phyloP scores from a whole-genome alignment of 2,329 filamentous ascomycete genomes.

The Fusarium globosum region DNA sequence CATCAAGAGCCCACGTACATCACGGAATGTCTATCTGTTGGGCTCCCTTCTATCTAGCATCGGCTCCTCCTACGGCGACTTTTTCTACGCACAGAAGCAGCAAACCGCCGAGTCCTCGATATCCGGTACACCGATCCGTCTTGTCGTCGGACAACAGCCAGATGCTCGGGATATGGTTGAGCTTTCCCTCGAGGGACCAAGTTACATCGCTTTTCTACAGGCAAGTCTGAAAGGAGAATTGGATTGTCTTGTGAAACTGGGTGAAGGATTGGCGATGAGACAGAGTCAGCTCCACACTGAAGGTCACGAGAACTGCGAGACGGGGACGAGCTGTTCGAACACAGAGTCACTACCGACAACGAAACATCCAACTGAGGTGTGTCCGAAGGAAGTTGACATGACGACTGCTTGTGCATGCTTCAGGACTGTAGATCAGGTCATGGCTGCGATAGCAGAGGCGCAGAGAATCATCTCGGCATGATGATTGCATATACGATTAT shows the following conservation, averaged over 20 bases:
- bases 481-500: background rate
- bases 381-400: slow-evolving; percentile 29
- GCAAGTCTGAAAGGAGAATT: background rate
- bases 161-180: slow-evolving; percentile 1
- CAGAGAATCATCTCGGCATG: background rate
- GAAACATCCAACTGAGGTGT: slow-evolving; percentile 24
- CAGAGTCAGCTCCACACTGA: slow-evolving; percentile 26
- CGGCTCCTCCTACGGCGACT: slow-evolving; percentile 9
- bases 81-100: slow-evolving; percentile 17
- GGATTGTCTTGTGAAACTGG: background rate
- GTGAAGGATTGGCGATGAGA: slow-evolving; percentile 5
- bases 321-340: slow-evolving; percentile 26
- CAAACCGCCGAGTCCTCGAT: background rate
- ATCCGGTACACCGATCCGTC: background rate
- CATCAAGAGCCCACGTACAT: slow-evolving; percentile 10
- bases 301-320: slow-evolving; percentile 28
- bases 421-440: slow-evolving; percentile 21
- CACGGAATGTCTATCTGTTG: background rate
- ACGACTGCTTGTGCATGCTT: slow-evolving; percentile 27
- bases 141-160: background rate
- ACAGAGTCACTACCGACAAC: background rate
- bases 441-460: slow-evolving; percentile 11
- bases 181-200: background rate
- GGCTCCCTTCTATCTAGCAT: slow-evolving; percentile 6
- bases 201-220: background rate